These are phyloP conservation scores for Astrocystis sublimbata DNA, from an alignment of 495 filamentous ascomycete species.

Conservation along the genomic window DNA sequence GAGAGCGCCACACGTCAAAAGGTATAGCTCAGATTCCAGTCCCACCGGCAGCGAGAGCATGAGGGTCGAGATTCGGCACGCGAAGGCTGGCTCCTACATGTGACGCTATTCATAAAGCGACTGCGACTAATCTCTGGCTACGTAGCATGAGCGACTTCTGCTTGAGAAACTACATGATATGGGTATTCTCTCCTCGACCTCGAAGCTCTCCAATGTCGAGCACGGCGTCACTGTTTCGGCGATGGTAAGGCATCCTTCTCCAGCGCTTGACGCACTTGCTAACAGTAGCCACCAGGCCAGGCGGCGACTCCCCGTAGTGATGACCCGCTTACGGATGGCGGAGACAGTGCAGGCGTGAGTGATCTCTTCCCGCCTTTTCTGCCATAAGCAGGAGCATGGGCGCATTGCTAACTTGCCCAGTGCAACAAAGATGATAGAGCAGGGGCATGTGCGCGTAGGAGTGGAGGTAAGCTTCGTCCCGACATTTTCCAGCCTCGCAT, in stretches of 20 bases:
- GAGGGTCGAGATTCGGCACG: too few species aligned
- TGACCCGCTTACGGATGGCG: slow-evolving; percentile 85
- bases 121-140: slow-evolving; percentile 15
- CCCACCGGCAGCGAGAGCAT: neutral
- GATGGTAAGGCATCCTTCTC: slow-evolving; percentile 54
- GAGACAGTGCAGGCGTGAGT: slow-evolving; percentile 69
- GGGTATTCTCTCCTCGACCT: slow-evolving; percentile 73
- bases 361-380: neutral
- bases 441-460: slow-evolving; percentile 92
- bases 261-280: neutral
- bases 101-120: neutral
- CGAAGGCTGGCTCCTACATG: neutral
- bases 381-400: neutral
- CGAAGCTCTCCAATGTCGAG: slow-evolving; percentile 82
- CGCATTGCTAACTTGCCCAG: slow-evolving; percentile 2
- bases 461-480: slow-evolving; percentile 63
- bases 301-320: slow-evolving; percentile 78
- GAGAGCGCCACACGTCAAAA: slow-evolving; percentile 64
- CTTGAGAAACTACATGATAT: slow-evolving; percentile 89
- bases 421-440: slow-evolving; percentile 85
- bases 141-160: slow-evolving; percentile 77
- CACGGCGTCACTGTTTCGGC: slow-evolving; percentile 80
- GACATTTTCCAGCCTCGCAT: neutral
- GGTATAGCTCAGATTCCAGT: neutral
- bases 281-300: slow-evolving; percentile 32